These are phyloP conservation scores for Kwoniella bestiolae DNA, from an alignment of 768 basidiomycete genomes.

Conservation along the genomic window DNA sequence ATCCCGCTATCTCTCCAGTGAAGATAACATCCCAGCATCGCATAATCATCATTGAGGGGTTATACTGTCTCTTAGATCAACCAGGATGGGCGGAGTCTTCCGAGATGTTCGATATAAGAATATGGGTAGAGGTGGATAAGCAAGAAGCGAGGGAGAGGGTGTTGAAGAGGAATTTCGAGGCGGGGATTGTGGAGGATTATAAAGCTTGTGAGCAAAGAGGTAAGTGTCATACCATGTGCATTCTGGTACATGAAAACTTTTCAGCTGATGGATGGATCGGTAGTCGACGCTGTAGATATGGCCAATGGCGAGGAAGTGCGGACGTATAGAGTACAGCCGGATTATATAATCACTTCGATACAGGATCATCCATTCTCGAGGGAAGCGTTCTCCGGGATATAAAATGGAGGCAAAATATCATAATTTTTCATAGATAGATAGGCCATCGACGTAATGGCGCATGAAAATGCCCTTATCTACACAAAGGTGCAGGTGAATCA, in stretches of 20 bases:
- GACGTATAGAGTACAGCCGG: neutral
- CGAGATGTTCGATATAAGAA: slow-evolving; percentile 72
- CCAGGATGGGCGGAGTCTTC: slow-evolving; percentile 74
- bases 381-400: slow-evolving; percentile 1
- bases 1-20: slow-evolving; percentile 70
- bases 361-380: slow-evolving; percentile 15
- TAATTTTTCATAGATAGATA: neutral
- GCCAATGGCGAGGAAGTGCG: slow-evolving; percentile 18
- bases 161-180: slow-evolving; percentile 74
- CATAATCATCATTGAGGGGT: slow-evolving; percentile 82
- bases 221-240: no score
- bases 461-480: no score
- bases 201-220: slow-evolving; percentile 60
- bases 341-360: slow-evolving; percentile 7
- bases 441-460: neutral
- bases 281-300: slow-evolving; percentile 22
- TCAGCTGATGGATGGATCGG: no score
- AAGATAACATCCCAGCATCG: slow-evolving; percentile 69
- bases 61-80: slow-evolving; percentile 80
- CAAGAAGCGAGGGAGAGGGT: slow-evolving; percentile 67
- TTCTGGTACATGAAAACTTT: no score
- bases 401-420: neutral
- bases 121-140: slow-evolving; percentile 69
- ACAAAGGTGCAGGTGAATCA: neutral
- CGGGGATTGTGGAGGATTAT: slow-evolving; percentile 70